Percentiles rank a stretch among this genome's conserved stretches.
phyloP scores from a whole-genome alignment of 805 yeast genomes.

The Candida rishiriensis region DNA sequence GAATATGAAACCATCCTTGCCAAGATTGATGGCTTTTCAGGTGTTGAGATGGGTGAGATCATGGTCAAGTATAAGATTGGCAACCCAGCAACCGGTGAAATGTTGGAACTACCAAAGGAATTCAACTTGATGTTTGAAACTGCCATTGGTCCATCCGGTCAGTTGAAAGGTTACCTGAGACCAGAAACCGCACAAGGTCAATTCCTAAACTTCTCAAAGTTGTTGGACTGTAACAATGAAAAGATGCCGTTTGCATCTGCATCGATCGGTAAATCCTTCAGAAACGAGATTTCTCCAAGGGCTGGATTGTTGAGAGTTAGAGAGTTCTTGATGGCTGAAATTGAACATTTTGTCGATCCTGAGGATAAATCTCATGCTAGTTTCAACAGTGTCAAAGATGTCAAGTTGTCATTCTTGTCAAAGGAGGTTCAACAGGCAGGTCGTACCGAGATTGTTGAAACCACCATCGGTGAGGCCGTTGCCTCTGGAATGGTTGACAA shows the following conservation, averaged over 20 bases:
- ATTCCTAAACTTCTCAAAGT: conserved; percentile 89
- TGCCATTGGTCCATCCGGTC: conserved; percentile 98
- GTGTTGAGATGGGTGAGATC: conserved; percentile 85
- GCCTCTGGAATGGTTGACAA: conserved; percentile 84
- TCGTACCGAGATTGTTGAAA: conserved; percentile 56
- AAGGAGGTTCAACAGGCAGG: conserved; percentile 87
- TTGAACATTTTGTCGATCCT: conserved; percentile 98
- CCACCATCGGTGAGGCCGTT: conserved; percentile 90
- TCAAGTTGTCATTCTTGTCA: conserved; percentile 75
- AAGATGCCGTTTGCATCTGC: conserved; percentile 99
- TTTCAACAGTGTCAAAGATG: conserved; percentile 70
- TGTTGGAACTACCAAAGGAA: conserved; percentile 85
- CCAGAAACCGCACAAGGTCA: conserved; percentile 99
- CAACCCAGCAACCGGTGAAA: conserved; percentile 87
- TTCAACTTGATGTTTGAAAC: conserved; percentile 99
- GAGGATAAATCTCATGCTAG: conserved; percentile 75
- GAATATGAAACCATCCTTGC: conserved; percentile 89
- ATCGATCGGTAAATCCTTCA: conserved; percentile 95
- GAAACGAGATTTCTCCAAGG: conserved; percentile 98
- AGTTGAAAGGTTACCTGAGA: conserved; percentile 88
- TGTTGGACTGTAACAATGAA: conserved; percentile 90
- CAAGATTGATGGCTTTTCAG: conserved; percentile 92
- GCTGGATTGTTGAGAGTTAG: conserved; percentile 97
- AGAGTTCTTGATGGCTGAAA: conserved; percentile 99
- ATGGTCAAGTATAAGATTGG: conserved; percentile 78